Evolutionary conservation across 495 filamentous ascomycete genomes (phyloP), one percentile per base, ranked within the genome.

Genomic region (Corynascus novoguineensis): DNA sequence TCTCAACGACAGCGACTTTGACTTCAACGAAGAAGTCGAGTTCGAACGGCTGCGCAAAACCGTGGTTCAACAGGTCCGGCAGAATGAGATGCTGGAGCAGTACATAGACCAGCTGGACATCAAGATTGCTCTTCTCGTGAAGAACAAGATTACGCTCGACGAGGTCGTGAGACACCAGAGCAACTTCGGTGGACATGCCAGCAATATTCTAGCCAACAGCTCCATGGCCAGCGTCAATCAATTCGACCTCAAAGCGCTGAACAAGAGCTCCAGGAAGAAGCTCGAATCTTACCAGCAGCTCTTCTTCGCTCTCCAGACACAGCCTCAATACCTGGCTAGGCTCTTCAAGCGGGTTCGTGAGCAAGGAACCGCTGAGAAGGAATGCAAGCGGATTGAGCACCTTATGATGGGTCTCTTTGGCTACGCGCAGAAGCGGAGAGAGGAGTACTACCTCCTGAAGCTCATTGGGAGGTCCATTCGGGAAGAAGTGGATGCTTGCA

Each of bases 81-180:
- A 96, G 61, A 97, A 97, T 61, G 93, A 99, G 69, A 81, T 95
- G 76, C 86, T 93, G 21, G 95, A 99, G 72, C 89, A 96, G 64
- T 97, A 97, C 64, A 95, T 99, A 64, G 91, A 95, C 63, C 92
- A 97, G 64, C 79, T 99, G 40, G 95, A 97, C 65, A 96, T 97
- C 78, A 99, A 99, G 74, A 99, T 99, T 65, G 93, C 92, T 12
- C 82, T 99, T 5, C 81, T 99, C 15, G 95, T 97, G 59, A 97
- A 97, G 77, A 97, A 97, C 74, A 99, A 97, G 73, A 99, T 99
- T 67, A 97, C 95, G 0, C 79, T 97, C 1, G 93, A 99, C 68
- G 93, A 99, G 77, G 92, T 99, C 42, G 87, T 97, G 44, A 92
- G 87, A 66, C 95, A 97, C 68, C 95, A 97, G 70, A 92, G 87